These are phyloP conservation scores for Phytopythium vexans DNA, from an alignment of 352 stramenopile genomes.

Conservation along the genomic window DNA sequence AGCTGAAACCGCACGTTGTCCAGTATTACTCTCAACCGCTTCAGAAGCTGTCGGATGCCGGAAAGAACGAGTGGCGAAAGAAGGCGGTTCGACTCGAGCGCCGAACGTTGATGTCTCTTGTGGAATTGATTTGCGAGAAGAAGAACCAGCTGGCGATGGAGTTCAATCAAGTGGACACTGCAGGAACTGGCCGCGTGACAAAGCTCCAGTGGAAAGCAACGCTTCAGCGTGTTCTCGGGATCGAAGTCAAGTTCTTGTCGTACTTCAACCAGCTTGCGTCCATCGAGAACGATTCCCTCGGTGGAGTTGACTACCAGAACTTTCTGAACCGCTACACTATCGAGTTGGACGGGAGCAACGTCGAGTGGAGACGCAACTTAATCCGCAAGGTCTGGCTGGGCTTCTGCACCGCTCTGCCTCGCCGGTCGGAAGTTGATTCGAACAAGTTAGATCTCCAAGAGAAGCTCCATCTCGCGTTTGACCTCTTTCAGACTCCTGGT, in stretches of 20 bases:
- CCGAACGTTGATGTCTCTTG: conserved; percentile 73
- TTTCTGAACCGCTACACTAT: conserved; percentile 78
- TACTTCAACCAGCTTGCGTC: conserved; percentile 69
- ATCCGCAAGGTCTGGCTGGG: conserved; percentile 71
- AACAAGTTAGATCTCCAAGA: conserved; percentile 54
- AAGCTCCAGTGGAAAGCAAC: conserved; percentile 71
- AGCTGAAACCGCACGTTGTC: conserved; percentile 89
- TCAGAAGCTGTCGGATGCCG: conserved; percentile 62
- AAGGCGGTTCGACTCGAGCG: conserved; percentile 69
- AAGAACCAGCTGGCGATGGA: conserved; percentile 47
- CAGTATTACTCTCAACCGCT: conserved; percentile 89
- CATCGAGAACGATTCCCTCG: conserved; percentile 23
- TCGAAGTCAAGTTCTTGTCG: conserved; percentile 62
- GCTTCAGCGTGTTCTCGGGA: conserved; percentile 54
- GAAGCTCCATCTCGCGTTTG: conserved; percentile 69
- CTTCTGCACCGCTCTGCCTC: conserved; percentile 54
- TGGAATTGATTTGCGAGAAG: conserved; percentile 81
- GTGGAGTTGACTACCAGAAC: conserved; percentile 62
- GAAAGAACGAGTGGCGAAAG: conserved; percentile 76
- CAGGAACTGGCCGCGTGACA: conserved; percentile 36
- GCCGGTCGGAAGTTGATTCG: conserved; percentile 27
- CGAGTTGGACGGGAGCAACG: conserved; percentile 48
- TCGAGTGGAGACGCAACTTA: conserved; percentile 65
- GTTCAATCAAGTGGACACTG: conserved; percentile 43
- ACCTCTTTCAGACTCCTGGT: conserved; percentile 47